A percentile compares a stretch with the other conserved stretches of the same genome.
phyloP scores from a whole-genome alignment of 2,329 filamentous ascomycete genomes.

The Neonectria ditissima region DNA sequence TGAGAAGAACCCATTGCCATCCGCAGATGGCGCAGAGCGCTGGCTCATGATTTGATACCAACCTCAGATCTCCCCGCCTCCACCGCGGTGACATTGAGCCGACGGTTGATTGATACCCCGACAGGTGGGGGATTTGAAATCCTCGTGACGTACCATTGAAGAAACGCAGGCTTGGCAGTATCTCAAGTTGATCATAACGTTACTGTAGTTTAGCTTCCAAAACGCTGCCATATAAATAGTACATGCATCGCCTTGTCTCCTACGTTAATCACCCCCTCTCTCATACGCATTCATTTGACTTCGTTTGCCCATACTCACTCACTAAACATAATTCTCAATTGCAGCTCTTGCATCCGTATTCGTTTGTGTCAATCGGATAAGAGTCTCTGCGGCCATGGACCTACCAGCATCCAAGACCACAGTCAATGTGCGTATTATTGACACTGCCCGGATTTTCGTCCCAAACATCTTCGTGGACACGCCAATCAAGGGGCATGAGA shows the following conservation, averaged over 20 bases:
- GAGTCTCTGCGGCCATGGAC: background rate
- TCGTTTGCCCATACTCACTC: background rate
- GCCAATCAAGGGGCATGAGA: slow-evolving; percentile 2
- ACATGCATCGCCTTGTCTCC: background rate
- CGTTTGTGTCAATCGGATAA: background rate
- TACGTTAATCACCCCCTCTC: background rate
- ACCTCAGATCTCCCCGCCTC: background rate
- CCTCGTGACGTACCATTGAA: background rate
- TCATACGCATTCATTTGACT: background rate
- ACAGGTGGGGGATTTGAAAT: background rate
- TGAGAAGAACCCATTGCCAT: background rate
- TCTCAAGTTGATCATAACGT: background rate
- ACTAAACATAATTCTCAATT: background rate
- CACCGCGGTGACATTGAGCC: background rate
- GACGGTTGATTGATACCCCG: background rate
- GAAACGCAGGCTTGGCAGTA: background rate
- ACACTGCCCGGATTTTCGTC: background rate
- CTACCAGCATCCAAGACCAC: background rate
- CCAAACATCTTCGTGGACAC: background rate
- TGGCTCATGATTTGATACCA: background rate
- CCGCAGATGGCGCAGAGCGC: background rate
- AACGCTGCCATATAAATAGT: background rate
- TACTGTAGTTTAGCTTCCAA: background rate
- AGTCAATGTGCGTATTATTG: slow-evolving; percentile 6
- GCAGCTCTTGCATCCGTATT: background rate